Conservation (phyloP, 2,329 filamentous ascomycete species). For the Aspergillus sp. region DNA sequence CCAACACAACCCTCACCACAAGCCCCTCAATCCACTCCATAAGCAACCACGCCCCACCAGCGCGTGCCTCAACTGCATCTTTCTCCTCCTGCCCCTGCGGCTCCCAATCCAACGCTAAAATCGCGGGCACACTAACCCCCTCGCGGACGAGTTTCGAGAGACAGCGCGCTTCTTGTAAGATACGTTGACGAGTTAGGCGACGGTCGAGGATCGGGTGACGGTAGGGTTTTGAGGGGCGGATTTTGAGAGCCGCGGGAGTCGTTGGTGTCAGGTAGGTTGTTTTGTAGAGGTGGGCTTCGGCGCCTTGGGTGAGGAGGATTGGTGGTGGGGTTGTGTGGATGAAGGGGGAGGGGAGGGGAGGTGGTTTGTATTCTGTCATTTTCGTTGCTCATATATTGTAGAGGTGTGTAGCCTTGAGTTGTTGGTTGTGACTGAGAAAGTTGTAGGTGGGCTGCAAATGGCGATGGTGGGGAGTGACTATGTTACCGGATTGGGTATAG, state of each 20-base stretch:
- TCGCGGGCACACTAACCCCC: conserved; percentile 72
- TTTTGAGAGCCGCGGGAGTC: conserved; percentile 73
- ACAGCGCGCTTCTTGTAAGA: conserved; percentile 82
- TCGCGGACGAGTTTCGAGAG: conserved; percentile 71
- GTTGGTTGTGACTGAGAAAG: too few relatives aligned
- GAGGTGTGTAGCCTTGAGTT: too few relatives aligned
- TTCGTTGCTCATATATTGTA: not conserved
- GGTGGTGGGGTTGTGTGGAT: conserved; percentile 56
- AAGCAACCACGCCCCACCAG: conserved; percentile 70
- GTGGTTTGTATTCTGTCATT: conserved; percentile 19
- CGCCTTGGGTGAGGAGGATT: conserved; percentile 78
- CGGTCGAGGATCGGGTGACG: conserved; percentile 83
- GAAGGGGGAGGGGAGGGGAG: conserved; percentile 57
- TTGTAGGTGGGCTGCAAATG: too few relatives aligned
- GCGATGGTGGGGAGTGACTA: too few relatives aligned
- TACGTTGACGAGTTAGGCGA: conserved; percentile 76
- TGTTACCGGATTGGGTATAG: too few relatives aligned
- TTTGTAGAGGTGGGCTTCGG: conserved; percentile 89
- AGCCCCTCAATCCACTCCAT: conserved; percentile 77
- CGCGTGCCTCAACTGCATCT: conserved; percentile 29
- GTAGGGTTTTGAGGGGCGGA: conserved; percentile 86
- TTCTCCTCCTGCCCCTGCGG: conserved; percentile 36
- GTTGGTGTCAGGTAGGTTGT: conserved; percentile 67
- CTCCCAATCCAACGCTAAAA: conserved; percentile 63
- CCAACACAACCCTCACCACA: conserved; percentile 63